phyloP scores from a whole-genome alignment of 805 yeast species.

The Myxozyma sirexii region DNA sequence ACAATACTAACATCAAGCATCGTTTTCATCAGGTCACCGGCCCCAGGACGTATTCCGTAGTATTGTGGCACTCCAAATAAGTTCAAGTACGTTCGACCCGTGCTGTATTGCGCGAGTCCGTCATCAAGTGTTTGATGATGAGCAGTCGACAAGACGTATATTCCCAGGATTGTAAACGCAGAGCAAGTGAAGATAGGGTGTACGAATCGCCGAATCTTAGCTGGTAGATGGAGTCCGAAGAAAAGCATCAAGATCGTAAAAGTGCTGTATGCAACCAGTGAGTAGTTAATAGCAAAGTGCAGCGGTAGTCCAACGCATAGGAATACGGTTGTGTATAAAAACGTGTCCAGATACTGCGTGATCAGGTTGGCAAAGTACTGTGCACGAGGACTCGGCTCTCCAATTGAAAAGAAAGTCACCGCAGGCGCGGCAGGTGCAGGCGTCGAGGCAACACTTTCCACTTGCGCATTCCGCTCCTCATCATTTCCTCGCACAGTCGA shows the following conservation, averaged over 20 bases:
- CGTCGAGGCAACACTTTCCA: not conserved
- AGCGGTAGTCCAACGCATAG: slow-evolving; percentile 62
- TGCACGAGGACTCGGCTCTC: slow-evolving; percentile 28
- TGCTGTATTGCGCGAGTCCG: slow-evolving; percentile 62
- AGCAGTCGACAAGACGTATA: slow-evolving; percentile 62
- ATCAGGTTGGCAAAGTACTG: slow-evolving; percentile 30
- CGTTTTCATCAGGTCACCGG: slow-evolving; percentile 73
- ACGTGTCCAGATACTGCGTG: slow-evolving; percentile 31
- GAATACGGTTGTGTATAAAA: slow-evolving; percentile 40
- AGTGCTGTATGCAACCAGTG: slow-evolving; percentile 64
- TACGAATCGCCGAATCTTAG: slow-evolving; percentile 52
- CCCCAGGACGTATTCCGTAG: slow-evolving; percentile 63
- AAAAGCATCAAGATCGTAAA: slow-evolving; percentile 62
- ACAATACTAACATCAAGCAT: slow-evolving; percentile 79
- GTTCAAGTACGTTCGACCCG: slow-evolving; percentile 66
- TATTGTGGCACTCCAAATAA: slow-evolving; percentile 50
- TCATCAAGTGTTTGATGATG: slow-evolving; percentile 45
- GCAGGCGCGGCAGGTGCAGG: not conserved
- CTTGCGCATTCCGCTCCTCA: not conserved
- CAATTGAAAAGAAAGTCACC: slow-evolving; percentile 4
- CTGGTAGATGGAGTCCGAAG: slow-evolving; percentile 52
- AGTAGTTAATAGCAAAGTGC: slow-evolving; percentile 59
- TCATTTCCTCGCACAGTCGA: not conserved
- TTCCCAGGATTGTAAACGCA: slow-evolving; percentile 61
- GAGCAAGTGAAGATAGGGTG: slow-evolving; percentile 77